These are phyloP conservation scores for Sanghuangporus sanghuang DNA, from an alignment of 1,284 basidiomycete genomes.

Conservation along the genomic window DNA sequence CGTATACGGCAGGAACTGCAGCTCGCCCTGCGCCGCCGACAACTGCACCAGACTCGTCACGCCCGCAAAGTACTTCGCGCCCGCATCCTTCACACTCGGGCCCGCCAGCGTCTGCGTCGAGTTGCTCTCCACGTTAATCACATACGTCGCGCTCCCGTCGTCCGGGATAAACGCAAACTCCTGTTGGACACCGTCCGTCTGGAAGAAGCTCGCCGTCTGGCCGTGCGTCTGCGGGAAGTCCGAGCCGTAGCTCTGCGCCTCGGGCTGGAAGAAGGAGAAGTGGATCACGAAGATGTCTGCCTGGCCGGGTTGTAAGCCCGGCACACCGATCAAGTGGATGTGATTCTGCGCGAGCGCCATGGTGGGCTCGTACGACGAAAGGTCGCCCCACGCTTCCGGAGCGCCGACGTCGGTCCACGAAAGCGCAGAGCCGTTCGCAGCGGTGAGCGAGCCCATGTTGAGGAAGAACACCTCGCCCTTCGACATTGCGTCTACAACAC, in stretches of 20 bases:
- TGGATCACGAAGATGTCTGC: conserved; percentile 85
- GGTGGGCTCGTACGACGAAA: conserved; percentile 54
- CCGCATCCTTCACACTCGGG: conserved; percentile 61
- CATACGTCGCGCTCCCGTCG: conserved; percentile 73
- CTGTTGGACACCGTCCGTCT: conserved; percentile 64
- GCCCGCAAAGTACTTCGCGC: conserved; percentile 70
- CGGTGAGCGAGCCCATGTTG: conserved; percentile 57
- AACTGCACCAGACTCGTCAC: conserved; percentile 73
- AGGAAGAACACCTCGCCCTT: conserved; percentile 57
- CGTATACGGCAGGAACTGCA: conserved; percentile 66
- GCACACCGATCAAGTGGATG: conserved; percentile 74
- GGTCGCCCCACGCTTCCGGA: conserved; percentile 41
- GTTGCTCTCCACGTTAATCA: conserved; percentile 78
- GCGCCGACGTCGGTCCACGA: conserved; percentile 58
- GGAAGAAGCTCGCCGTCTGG: conserved; percentile 74
- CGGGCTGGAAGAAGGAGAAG: conserved; percentile 78
- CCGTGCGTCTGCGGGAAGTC: conserved; percentile 74
- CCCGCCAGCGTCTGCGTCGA: conserved; percentile 68
- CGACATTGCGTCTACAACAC: conserved; percentile 52
- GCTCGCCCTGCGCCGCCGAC: conserved; percentile 49
- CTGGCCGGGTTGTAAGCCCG: conserved; percentile 57
- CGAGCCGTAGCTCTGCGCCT: conserved; percentile 57
- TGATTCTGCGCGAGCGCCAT: conserved; percentile 80
- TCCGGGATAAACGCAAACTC: conserved; percentile 83
- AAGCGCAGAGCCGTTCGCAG: conserved; percentile 51